phyloP scores from a whole-genome alignment of 306 rosid genomes.

The Begonia peltatifolia region DNA sequence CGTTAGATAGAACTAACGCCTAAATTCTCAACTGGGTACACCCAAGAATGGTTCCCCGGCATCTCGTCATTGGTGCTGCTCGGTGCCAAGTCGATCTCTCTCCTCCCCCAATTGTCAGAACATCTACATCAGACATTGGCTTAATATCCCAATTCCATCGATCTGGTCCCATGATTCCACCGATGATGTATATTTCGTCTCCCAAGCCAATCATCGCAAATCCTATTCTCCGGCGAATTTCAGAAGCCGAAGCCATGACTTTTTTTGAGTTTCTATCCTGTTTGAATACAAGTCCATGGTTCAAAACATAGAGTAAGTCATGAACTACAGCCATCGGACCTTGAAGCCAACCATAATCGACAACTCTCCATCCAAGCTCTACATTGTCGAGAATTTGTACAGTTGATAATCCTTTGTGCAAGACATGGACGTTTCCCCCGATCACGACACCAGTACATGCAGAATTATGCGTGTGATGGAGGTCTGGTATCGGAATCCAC shows the following conservation, averaged over 20 bases:
- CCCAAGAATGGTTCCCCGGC: constrained; percentile 83
- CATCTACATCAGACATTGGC: constrained; percentile 77
- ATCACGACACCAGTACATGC: constrained; percentile 87
- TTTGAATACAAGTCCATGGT: constrained; percentile 52
- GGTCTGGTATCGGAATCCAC: constrained; percentile 77
- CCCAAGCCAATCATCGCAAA: constrained; percentile 68
- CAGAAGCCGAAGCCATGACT: constrained; percentile 54
- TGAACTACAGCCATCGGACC: constrained; percentile 81
- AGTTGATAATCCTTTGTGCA: constrained; percentile 82
- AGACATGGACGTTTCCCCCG: constrained; percentile 66
- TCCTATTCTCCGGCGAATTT: constrained; percentile 72
- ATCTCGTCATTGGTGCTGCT: constrained; percentile 72
- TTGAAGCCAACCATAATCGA: constrained; percentile 72
- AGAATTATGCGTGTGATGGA: constrained; percentile 77
- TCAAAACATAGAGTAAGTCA: constrained; percentile 72
- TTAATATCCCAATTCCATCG: constrained; percentile 60
- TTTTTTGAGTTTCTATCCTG: constrained; percentile 42
- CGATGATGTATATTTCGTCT: constrained; percentile 66
- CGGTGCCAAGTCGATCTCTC: constrained; percentile 84
- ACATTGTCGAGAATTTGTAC: constrained; percentile 69
- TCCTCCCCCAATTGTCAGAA: constrained; percentile 53
- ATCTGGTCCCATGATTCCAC: constrained; percentile 83
- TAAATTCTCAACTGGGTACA: constrained; percentile 80
- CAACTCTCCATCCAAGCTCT: constrained; percentile 57
- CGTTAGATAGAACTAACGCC: constrained; percentile 2